phyloP scores from a whole-genome alignment of 805 yeast species.

The Yamadazyma philogaea region DNA sequence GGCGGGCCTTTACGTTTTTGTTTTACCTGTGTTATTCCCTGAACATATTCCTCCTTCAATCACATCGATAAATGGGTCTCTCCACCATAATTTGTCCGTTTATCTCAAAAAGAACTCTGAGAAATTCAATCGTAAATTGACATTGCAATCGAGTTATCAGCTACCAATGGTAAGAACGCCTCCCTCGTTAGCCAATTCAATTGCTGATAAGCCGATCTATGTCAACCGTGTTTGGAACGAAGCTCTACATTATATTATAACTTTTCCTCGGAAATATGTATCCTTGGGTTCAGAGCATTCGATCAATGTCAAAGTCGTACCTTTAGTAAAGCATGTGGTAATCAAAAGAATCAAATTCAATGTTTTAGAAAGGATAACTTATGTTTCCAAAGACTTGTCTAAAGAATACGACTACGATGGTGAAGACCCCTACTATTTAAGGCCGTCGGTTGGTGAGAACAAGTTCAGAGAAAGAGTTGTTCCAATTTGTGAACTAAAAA shows the following conservation, averaged over 20 bases:
- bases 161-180: constrained; percentile 54
- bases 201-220: constrained; percentile 69
- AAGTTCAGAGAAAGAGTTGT: constrained; percentile 50
- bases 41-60: constrained; percentile 62
- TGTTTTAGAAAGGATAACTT: constrained; percentile 63
- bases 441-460: constrained; percentile 13
- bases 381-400: constrained; percentile 53
- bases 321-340: constrained; percentile 58
- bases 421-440: constrained; percentile 26
- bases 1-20: constrained; percentile 70
- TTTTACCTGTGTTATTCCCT: constrained; percentile 62
- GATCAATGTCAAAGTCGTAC: constrained; percentile 63
- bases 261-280: constrained; percentile 68
- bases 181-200: constrained; percentile 54
- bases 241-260: constrained; percentile 63
- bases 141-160: constrained; percentile 27
- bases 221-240: constrained; percentile 76
- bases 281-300: constrained; percentile 58
- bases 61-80: constrained; percentile 47
- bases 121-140: constrained; percentile 34
- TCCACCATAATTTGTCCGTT: constrained; percentile 41
- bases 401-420: constrained; percentile 39
- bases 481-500: constrained; percentile 61
- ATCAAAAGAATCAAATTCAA: constrained; percentile 65
- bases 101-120: constrained; percentile 38